Conservation (phyloP, 2,329 filamentous ascomycete species). For the Magnaporthiopsis incrustans region DNA sequence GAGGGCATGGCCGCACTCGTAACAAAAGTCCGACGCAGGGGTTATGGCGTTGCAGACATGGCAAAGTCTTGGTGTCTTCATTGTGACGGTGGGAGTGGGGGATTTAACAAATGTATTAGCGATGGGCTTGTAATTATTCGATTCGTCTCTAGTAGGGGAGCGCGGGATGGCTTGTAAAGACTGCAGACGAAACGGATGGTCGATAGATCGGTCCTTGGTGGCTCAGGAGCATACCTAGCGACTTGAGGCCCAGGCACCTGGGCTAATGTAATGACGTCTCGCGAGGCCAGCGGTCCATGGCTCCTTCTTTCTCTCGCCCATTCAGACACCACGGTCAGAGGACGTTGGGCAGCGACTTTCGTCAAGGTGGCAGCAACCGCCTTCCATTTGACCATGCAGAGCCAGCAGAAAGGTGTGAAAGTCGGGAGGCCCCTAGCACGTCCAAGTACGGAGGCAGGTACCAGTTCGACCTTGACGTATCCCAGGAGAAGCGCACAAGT, state of each 20-base stretch:
- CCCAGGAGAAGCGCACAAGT: neutral
- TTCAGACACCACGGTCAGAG: neutral
- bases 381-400: neutral
- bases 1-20: conserved; percentile 41
- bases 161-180: neutral
- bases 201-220: neutral
- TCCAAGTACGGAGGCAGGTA: neutral
- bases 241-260: neutral
- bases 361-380: neutral
- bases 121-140: neutral
- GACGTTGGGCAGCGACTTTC: neutral
- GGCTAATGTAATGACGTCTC: neutral
- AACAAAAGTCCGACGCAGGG: conserved; percentile 30
- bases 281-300: neutral
- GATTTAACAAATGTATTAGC: neutral
- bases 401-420: too few species aligned
- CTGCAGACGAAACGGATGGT: neutral
- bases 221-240: too few species aligned
- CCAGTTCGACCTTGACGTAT: neutral
- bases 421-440: too few species aligned
- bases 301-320: neutral
- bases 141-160: neutral
- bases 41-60: conserved; percentile 40
- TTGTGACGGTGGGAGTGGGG: neutral
- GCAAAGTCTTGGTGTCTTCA: conserved; percentile 29